phyloP scores from a whole-genome alignment of 768 basidiomycete genomes.

The Boletus rufocinnamomeus region DNA sequence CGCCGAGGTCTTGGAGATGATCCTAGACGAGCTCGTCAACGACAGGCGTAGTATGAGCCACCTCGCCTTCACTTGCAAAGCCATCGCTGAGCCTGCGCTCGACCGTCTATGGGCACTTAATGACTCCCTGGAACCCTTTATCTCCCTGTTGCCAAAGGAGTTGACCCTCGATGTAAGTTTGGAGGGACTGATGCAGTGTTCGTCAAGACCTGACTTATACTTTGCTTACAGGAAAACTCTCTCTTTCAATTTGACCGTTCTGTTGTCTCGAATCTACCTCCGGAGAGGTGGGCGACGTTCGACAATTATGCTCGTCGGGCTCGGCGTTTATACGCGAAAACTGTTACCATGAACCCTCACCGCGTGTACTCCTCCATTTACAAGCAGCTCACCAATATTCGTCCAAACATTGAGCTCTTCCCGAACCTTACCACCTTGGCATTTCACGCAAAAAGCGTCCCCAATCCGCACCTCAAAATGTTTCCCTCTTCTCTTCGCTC shows the following conservation, averaged over 20 bases:
- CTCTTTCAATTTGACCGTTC: conserved; percentile 16
- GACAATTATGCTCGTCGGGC: conserved; percentile 27
- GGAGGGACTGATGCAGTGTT: background rate
- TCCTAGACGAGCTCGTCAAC: conserved; percentile 23
- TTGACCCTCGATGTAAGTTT: conserved; percentile 24
- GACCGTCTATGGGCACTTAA: conserved; percentile 29
- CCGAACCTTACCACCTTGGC: conserved; percentile 21
- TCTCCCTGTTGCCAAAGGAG: conserved; percentile 24
- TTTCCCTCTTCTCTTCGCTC: conserved; percentile 28
- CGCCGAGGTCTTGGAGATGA: conserved; percentile 25
- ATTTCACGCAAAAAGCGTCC: conserved; percentile 20
- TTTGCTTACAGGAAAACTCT: conserved; percentile 21
- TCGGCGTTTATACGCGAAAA: conserved; percentile 27
- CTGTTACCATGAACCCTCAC: conserved; percentile 29
- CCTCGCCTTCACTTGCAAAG: conserved; percentile 27
- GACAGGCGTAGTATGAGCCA: conserved; percentile 19
- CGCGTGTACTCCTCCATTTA: conserved; percentile 31
- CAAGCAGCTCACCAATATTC: conserved; percentile 23
- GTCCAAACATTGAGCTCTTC: conserved; percentile 29
- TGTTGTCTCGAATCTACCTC: conserved; percentile 6
- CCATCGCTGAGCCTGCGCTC: conserved; percentile 21
- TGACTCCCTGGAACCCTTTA: conserved; percentile 27
- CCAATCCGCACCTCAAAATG: conserved; percentile 15
- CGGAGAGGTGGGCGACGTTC: conserved; percentile 21
- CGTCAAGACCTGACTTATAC: conserved; percentile 9